Evolutionary conservation across 73 alveolate genomes (phyloP), one percentile per base, ranked within the genome.

Genomic region (Paramecium biaurelia): DNA sequence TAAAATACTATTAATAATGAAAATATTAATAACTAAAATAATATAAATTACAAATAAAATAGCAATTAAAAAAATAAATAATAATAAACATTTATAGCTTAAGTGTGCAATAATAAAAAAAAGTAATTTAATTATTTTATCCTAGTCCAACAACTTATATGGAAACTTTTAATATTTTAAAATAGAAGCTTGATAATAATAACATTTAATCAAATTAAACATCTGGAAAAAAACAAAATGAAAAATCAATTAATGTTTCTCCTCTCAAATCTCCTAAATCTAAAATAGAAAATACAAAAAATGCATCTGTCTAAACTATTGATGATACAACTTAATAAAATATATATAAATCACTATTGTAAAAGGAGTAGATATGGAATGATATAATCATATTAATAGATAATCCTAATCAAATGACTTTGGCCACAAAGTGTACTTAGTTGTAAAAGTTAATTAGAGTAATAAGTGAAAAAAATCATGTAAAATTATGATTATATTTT

Each of bases 321-420:
- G 90, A 79, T 79, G 90, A 79, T 23, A 30, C 24, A 15, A 24
- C 26, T 28, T 72, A 72, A 20, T 37, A 72, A 72, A 72, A 34
- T 41, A 41, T 79, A 1, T 41, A 24, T 18, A 79, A 42, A n/a
- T 79, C 32, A 5, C 42, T 41, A 18, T 24, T 79, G 26, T 20
- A 79, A 79, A 79, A 79, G 15, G 90, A 79, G 7, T 42, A 20
- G 10, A 11, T 43, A 11, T 79, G 90, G 90, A 42, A 42, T 79
- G 45, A 79, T 15, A 43, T 79, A 20, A 43, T 41, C 10, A 14
- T 43, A 2, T 18, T 37, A n/a, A 23, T 43, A 0, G 45, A 79
- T 43, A 79, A 79, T 41, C 59, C 59, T 6, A 74, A 74, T 37
- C 26, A 37, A 74, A 74, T 41, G 57, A 41, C 45, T 14, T 79